These are phyloP conservation scores for Fraxinus albicans DNA, from an alignment of 305 asterid species.

Conservation along the genomic window DNA sequence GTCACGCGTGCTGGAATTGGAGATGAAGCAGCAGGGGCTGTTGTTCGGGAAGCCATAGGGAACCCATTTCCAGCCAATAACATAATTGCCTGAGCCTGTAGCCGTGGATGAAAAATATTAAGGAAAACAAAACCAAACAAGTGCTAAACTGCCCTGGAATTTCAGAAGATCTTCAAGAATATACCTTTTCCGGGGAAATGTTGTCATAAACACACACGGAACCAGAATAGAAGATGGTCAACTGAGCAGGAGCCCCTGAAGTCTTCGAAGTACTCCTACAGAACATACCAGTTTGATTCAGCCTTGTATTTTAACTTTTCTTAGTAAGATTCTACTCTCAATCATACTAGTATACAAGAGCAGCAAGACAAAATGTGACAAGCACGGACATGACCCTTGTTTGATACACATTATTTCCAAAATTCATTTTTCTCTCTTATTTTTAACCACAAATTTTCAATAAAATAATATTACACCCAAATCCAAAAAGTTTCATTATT, in stretches of 20 bases:
- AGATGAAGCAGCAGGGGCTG: slow-evolving; percentile 42
- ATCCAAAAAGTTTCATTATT: too few species aligned
- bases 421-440: too few species aligned
- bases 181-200: slow-evolving; percentile 73
- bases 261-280: slow-evolving; percentile 46
- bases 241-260: slow-evolving; percentile 57
- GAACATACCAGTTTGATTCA: slow-evolving; percentile 21
- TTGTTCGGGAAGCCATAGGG: slow-evolving; percentile 32
- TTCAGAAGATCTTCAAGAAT: background rate
- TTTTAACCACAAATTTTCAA: too few species aligned
- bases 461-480: too few species aligned
- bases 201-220: slow-evolving; percentile 74
- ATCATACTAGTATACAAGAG: background rate
- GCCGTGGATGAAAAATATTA: slow-evolving; percentile 5
- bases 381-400: background rate
- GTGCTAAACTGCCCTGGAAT: background rate
- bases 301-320: background rate
- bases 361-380: background rate
- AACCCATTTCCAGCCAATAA: slow-evolving; percentile 77
- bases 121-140: background rate
- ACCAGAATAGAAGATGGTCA: slow-evolving; percentile 81
- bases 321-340: background rate
- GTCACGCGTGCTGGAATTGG: slow-evolving; percentile 42
- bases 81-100: slow-evolving; percentile 90
- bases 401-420: too few species aligned